phyloP scores from a whole-genome alignment of 2,329 filamentous ascomycete genomes.

The Periglandula ipomoeae region DNA sequence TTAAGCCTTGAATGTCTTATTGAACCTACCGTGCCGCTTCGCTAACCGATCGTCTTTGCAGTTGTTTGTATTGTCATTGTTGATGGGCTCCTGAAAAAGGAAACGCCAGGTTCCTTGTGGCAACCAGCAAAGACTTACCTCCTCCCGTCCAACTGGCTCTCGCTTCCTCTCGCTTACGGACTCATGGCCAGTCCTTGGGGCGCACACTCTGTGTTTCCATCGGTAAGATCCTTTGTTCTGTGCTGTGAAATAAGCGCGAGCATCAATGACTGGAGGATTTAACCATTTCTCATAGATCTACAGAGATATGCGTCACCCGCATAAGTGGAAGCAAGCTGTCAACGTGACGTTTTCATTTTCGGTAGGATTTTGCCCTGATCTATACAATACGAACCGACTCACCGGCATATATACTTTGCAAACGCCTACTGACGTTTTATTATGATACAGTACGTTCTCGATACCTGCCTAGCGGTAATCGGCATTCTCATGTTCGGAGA shows the following conservation, averaged over 20 bases:
- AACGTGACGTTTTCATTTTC: conserved; percentile 80
- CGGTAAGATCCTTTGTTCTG: conserved; percentile 33
- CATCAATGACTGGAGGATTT: background rate
- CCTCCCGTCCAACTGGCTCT: conserved; percentile 78
- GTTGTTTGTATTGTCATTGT: conserved; percentile 77
- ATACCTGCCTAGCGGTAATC: conserved; percentile 70
- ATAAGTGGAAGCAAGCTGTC: conserved; percentile 69
- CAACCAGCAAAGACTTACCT: conserved; percentile 72
- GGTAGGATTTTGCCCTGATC: no score
- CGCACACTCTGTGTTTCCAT: conserved; percentile 67
- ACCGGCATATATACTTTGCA: no score
- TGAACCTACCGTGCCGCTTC: background rate
- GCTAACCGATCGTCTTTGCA: conserved; percentile 23
- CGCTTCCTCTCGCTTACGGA: conserved; percentile 79
- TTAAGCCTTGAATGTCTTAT: conserved; percentile 17
- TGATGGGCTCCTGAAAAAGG: conserved; percentile 77
- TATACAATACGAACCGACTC: no score
- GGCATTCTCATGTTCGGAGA: conserved; percentile 95
- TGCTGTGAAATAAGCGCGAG: no score
- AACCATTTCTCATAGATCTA: conserved; percentile 38
- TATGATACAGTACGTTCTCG: conserved; percentile 72
- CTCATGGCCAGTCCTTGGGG: conserved; percentile 73
- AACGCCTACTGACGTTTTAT: no score
- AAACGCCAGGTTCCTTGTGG: conserved; percentile 71
- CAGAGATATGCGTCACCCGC: conserved; percentile 60